Base-by-base conservation (phyloP, 345 rosid species). In the Boechera retrofracta region DNA sequence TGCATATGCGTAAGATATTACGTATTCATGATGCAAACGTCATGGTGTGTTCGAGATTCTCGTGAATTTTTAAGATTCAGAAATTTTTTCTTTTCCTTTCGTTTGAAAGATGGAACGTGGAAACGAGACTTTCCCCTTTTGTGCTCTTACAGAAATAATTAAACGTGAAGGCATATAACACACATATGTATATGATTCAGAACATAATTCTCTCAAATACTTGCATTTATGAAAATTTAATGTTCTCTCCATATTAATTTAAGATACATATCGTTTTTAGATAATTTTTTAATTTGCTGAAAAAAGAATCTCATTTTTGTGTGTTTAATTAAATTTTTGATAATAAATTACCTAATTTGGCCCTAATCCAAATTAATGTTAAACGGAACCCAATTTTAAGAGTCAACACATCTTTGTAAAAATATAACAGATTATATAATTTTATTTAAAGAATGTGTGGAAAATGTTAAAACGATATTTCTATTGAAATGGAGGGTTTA, bases 31-130 rank as follows among this genome's bases (percentile, higher is more conserved):
- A n/a, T n/a, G n/a, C n/a, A n/a, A n/a, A n/a, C n/a, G n/a, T n/a
- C n/a, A n/a, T n/a, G n/a, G n/a, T n/a, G n/a, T n/a, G 21, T 53
- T 32, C 15, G 15, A 74, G 65, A 55, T 32, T 65, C 78, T 74
- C 72, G 57, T 21, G 21, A 21, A 21, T 21, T 21, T 21, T 21
- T 21, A 21, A 21, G 21, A 21, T 21, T 21, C 21, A 21, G 21
- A 21, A 21, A 1, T 21, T 21, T 21, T 21, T 21, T 21, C 21
- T 21, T 21, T 21, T 21, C 21, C 21, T 21, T 21, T 21, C 21
- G 21, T 21, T 21, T 21, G 21, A 21, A 21, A 21, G 31, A n/a
- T n/a, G n/a, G n/a, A n/a, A 73, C 32, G 36, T 72, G 62, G 51
- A 51, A 62, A 61, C 51, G 39, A 72, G 51, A 49, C 44, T 62